These are phyloP conservation scores for grape (Vitis vinifera) DNA, from an alignment of 164 flowering plant genomes.

Conservation along the genomic window DNA sequence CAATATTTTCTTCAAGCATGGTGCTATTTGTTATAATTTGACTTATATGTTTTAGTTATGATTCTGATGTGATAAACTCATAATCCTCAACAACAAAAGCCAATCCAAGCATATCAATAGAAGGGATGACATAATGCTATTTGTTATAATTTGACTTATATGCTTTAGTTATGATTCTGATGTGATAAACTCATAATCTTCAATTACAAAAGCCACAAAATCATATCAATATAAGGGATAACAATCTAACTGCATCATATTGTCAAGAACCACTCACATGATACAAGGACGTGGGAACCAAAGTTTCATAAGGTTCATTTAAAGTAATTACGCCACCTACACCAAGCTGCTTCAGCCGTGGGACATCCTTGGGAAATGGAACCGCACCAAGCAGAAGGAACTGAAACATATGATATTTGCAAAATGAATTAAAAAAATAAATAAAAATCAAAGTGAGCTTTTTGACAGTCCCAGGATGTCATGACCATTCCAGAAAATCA, in stretches of 20 bases:
- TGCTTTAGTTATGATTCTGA: too few relatives aligned
- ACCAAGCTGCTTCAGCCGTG: conserved; percentile 68
- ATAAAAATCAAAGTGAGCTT: too few relatives aligned
- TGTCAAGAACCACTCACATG: conserved; percentile 35
- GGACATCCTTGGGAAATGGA: conserved; percentile 86
- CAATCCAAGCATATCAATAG: background rate
- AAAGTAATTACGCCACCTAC: conserved; percentile 84
- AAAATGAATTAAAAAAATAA: too few relatives aligned
- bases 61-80: too few relatives aligned
- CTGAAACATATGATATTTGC: conserved; percentile 28
- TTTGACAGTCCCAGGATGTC: background rate
- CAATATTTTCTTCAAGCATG: too few relatives aligned
- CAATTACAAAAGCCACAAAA: too few relatives aligned
- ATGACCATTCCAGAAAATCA: background rate
- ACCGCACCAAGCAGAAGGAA: conserved; percentile 88
- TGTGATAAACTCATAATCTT: too few relatives aligned
- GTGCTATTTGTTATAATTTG: too few relatives aligned
- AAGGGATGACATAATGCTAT: background rate
- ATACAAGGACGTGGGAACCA: conserved; percentile 67
- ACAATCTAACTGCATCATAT: background rate
- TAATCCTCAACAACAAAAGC: too few relatives aligned
- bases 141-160: too few relatives aligned
- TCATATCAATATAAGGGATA: background rate
- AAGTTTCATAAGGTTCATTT: conserved; percentile 78
- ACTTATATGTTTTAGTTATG: too few relatives aligned